These are phyloP conservation scores for Oxyria digyna DNA, from an alignment of 148 eudicot species.

Conservation along the genomic window DNA sequence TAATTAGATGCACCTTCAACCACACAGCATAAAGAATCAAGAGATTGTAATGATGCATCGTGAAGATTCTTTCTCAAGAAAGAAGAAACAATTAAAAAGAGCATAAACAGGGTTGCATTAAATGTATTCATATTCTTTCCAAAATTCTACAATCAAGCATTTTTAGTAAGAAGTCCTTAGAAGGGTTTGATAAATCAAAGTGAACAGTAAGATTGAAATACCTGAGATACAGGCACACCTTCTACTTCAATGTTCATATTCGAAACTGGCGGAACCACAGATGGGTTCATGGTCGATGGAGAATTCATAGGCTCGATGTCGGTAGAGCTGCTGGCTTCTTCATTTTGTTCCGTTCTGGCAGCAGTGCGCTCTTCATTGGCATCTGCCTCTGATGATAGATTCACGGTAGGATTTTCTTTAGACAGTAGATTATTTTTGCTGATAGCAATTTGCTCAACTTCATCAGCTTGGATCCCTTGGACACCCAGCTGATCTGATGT, in stretches of 20 bases:
- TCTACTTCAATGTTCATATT: neutral
- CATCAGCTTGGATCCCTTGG: neutral
- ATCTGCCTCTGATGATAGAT: neutral
- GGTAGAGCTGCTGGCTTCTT: neutral
- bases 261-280: neutral
- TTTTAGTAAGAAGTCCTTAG: neutral
- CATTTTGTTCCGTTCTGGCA: neutral
- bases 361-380: slow-evolving; percentile 4
- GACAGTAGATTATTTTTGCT: neutral
- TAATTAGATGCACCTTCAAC: neutral
- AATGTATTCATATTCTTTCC: neutral
- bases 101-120: neutral
- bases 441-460: slow-evolving; percentile 3
- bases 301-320: neutral
- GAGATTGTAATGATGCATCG: neutral
- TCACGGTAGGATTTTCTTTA: neutral
- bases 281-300: neutral
- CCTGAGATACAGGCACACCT: neutral
- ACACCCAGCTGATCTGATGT: neutral
- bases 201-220: neutral
- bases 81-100: neutral
- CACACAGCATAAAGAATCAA: neutral
- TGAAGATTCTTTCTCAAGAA: neutral
- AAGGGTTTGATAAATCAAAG: neutral
- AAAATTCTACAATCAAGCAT: neutral